Evolutionary conservation across 495 filamentous ascomycete species (phyloP).

Genomic region (Niebla homalea): DNA sequence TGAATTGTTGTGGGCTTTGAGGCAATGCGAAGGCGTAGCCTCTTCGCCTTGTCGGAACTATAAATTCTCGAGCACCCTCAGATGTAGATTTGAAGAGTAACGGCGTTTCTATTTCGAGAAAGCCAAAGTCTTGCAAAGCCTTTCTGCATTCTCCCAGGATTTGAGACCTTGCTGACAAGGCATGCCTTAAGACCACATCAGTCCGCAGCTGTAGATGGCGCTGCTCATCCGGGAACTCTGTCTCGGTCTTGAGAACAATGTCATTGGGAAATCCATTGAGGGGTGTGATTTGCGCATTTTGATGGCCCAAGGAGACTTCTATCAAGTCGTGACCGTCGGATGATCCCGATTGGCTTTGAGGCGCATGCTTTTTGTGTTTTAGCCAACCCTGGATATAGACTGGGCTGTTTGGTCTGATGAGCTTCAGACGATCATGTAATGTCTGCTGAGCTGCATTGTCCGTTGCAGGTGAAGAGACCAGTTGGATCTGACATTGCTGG

Average conservation of each 20-base stretch:
- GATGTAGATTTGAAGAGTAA: conserved; percentile 95
- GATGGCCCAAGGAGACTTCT: conserved; percentile 15
- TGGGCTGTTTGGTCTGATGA: conserved; percentile 35
- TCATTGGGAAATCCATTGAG: conserved; percentile 68
- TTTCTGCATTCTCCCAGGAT: conserved; percentile 38
- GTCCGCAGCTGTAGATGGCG: conserved; percentile 80
- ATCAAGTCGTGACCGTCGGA: conserved; percentile 42
- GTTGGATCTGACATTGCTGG: conserved; percentile 35
- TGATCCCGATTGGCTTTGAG: conserved; percentile 16
- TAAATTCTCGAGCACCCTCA: conserved; percentile 86
- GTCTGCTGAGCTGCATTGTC: conserved; percentile 13
- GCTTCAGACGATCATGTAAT: conserved; percentile 33
- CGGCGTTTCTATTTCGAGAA: conserved; percentile 81
- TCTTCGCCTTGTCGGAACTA: conserved; percentile 72
- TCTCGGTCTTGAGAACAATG: conserved; percentile 57
- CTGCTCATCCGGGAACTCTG: conserved; percentile 55
- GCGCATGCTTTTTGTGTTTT: conserved; percentile 24
- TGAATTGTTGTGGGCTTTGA: conserved; percentile 96
- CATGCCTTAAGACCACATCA: conserved; percentile 44
- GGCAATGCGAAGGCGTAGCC: conserved; percentile 81
- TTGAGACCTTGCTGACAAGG: conserved; percentile 45
- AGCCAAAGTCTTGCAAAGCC: conserved; percentile 37
- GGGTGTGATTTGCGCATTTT: conserved; percentile 32
- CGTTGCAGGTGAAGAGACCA: conserved; percentile 36
- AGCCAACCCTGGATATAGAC: conserved; percentile 38